Conservation (phyloP, 495 filamentous ascomycete genomes). For the Aspergillus avenaceus region DNA sequence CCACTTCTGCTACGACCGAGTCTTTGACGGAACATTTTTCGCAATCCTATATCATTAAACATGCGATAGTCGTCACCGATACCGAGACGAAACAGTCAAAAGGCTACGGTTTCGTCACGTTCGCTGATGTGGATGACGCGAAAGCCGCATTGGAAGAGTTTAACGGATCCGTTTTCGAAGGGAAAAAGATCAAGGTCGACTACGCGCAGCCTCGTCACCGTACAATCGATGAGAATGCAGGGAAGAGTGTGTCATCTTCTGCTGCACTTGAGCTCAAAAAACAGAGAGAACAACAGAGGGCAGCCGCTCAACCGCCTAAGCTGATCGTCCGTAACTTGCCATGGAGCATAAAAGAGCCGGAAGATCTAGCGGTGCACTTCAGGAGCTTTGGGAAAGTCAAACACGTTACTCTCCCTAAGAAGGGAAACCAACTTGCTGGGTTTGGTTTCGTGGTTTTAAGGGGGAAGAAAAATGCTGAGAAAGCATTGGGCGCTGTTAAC, state of each 20-base stretch:
- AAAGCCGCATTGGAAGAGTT: conserved; percentile 72
- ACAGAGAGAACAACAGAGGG: conserved; percentile 51
- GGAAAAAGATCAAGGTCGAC: conserved; percentile 78
- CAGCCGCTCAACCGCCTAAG: conserved; percentile 63
- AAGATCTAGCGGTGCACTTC: conserved; percentile 75
- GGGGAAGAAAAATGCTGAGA: conserved; percentile 87
- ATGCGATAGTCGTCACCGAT: conserved; percentile 83
- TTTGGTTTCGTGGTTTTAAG: conserved; percentile 92
- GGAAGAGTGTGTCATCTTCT: conserved; percentile 44
- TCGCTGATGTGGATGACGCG: conserved; percentile 89
- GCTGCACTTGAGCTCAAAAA: conserved; percentile 51
- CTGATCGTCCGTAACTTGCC: conserved; percentile 94
- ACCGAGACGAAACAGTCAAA: conserved; percentile 75
- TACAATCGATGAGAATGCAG: conserved; percentile 49
- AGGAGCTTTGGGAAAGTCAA: conserved; percentile 86
- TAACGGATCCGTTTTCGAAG: conserved; percentile 66
- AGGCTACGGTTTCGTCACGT: conserved; percentile 95
- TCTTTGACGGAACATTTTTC: conserved; percentile 84
- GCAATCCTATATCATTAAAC: conserved; percentile 87
- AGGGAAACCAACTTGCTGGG: conserved; percentile 67
- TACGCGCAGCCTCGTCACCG: conserved; percentile 82
- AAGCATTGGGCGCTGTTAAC: conserved; percentile 78
- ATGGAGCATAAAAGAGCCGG: conserved; percentile 86
- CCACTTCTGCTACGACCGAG: conserved; percentile 74
- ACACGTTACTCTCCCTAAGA: conserved; percentile 72